A percentile compares a stretch with the other conserved stretches of the same genome.
Evolutionary conservation across 2,329 filamentous ascomycete species (phyloP).

Genomic region (Sporothrix humicola): DNA sequence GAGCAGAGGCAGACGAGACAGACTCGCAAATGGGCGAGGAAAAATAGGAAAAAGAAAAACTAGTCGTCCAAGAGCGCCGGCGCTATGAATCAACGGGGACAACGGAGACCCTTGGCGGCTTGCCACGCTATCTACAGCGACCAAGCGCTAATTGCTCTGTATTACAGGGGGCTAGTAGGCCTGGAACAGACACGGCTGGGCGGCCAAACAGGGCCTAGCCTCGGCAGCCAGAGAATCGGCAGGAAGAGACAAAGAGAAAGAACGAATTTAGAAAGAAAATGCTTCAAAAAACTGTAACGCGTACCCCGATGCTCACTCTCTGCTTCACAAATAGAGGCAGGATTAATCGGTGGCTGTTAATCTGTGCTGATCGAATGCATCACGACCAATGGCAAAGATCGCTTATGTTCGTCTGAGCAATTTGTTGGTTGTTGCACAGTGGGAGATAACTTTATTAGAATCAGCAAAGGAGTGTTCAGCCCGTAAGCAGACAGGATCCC

Average conservation of each 20-base stretch:
- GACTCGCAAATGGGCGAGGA: not conserved
- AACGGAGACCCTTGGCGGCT: not conserved
- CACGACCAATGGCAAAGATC: no score
- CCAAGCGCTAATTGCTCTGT: not conserved
- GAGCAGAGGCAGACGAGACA: not conserved
- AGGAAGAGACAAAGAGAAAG: constrained; percentile 3
- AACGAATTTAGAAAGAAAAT: not conserved
- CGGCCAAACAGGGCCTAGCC: constrained; percentile 3
- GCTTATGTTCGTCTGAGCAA: not conserved
- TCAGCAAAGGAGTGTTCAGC: not conserved
- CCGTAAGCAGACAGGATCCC: not conserved
- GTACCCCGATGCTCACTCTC: constrained; percentile 12
- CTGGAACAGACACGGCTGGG: not conserved
- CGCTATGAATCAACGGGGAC: not conserved
- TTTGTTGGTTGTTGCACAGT: constrained; percentile 5
- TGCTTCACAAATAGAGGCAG: not conserved
- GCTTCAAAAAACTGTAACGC: not conserved
- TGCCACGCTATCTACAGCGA: not conserved
- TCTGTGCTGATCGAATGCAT: no score
- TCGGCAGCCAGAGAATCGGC: constrained; percentile 15
- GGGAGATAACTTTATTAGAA: not conserved
- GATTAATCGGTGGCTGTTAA: no score
- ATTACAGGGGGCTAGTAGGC: not conserved
- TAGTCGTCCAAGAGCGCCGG: not conserved
- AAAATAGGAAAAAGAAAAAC: not conserved